These are phyloP conservation scores for Chlamydomonas sp. DNA, from an alignment of 139 green algal genomes.

Conservation along the genomic window DNA sequence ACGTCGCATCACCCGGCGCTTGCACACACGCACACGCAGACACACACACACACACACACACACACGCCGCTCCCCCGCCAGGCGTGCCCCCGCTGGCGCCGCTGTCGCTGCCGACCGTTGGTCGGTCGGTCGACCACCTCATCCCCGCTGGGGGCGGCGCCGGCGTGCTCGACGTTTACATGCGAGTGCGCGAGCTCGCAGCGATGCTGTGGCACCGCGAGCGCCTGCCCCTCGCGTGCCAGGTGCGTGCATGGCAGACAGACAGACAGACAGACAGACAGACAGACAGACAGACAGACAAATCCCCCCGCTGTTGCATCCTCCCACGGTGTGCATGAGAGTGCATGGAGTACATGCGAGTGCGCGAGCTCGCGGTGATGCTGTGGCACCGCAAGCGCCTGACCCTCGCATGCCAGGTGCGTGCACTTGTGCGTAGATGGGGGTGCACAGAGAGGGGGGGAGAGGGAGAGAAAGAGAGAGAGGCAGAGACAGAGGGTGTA, in stretches of 20 bases:
- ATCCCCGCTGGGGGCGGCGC: not conserved
- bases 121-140: not conserved
- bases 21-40: not conserved
- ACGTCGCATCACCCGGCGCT: no score
- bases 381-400: slow-evolving; percentile 22
- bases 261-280: no score
- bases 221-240: slow-evolving; percentile 16
- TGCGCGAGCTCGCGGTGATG: not conserved
- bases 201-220: slow-evolving; percentile 16
- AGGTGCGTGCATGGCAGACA: slow-evolving; percentile 8
- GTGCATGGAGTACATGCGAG: not conserved
- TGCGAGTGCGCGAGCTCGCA: not conserved
- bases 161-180: not conserved
- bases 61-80: not conserved
- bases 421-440: no score
- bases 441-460: no score
- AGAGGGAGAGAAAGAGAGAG: no score
- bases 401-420: slow-evolving; percentile 17
- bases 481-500: no score
- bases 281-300: no score
- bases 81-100: not conserved
- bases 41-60: not conserved
- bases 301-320: no score
- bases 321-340: no score
- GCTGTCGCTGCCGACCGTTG: not conserved